phyloP scores from a whole-genome alignment of 2,329 filamentous ascomycete genomes.

The Claviceps arundinis region DNA sequence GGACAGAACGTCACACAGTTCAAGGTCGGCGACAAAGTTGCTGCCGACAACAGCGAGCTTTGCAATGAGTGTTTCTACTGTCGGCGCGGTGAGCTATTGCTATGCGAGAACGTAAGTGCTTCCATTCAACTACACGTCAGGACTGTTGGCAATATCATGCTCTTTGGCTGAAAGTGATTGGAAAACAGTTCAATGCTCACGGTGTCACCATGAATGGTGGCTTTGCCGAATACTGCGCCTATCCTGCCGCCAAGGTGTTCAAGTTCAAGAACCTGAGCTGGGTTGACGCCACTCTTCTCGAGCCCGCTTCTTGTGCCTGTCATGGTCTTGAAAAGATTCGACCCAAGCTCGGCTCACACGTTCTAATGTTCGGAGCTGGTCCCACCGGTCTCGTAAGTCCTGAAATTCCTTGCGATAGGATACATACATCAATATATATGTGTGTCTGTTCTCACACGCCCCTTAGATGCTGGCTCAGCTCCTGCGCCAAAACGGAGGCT shows the following conservation, averaged over 20 bases:
- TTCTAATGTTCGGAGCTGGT: conserved; percentile 53
- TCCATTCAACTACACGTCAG: not conserved
- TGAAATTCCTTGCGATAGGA: not conserved
- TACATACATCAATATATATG: not conserved
- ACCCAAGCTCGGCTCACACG: conserved; percentile 50
- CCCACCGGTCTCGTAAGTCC: conserved; percentile 46
- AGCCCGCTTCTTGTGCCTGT: conserved; percentile 58
- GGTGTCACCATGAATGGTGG: conserved; percentile 57
- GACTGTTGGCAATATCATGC: not conserved
- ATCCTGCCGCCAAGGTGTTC: conserved; percentile 44
- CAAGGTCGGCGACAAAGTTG: conserved; percentile 48
- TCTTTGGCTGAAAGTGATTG: not conserved
- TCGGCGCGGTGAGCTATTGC: conserved; percentile 50
- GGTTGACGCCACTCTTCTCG: conserved; percentile 56
- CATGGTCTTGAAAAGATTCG: conserved; percentile 58
- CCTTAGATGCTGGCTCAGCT: conserved; percentile 44
- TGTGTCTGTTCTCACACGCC: conserved; percentile 1
- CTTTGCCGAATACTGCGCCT: conserved; percentile 55
- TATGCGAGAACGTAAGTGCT: conserved; percentile 46
- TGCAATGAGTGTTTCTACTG: conserved; percentile 65
- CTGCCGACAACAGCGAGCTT: conserved; percentile 51
- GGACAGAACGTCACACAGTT: conserved; percentile 43
- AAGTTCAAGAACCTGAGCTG: conserved; percentile 52
- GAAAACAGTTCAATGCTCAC: conserved; percentile 43
- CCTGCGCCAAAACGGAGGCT: conserved; percentile 51